Conservation (phyloP, 805 yeast species). For the Teunomyces gatunensis region DNA sequence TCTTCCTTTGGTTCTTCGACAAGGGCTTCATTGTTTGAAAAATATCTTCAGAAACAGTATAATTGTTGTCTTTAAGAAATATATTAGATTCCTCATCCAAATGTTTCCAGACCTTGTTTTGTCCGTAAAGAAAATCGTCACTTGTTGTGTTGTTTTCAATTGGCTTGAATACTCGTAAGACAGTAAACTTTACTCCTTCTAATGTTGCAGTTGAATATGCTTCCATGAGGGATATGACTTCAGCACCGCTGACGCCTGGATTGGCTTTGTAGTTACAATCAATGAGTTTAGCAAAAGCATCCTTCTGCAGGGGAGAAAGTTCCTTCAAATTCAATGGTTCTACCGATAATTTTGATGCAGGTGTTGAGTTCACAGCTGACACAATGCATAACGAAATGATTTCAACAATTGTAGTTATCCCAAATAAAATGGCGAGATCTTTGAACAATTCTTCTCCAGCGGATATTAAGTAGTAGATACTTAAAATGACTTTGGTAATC, state of each 20-base stretch:
- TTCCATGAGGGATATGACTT: slow-evolving; percentile 4
- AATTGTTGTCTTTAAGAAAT: neutral
- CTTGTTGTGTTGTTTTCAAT: neutral
- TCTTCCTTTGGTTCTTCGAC: slow-evolving; percentile 2
- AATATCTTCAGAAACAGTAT: neutral
- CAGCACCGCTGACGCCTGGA: slow-evolving; percentile 1
- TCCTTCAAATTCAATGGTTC: neutral
- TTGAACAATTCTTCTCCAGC: neutral
- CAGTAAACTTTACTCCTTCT: neutral
- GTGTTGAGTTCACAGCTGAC: neutral
- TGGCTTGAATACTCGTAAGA: slow-evolving; percentile 1
- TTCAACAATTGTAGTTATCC: neutral
- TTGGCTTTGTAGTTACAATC: neutral
- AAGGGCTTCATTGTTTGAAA: neutral
- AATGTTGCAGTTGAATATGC: neutral
- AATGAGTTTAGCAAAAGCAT: neutral
- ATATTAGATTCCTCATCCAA: neutral
- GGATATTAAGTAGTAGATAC: neutral
- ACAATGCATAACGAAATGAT: neutral
- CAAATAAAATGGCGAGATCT: neutral
- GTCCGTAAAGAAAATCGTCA: neutral
- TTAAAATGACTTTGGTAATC: neutral
- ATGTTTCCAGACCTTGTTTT: neutral
- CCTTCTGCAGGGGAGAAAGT: neutral
- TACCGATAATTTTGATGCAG: neutral